These are phyloP conservation scores for Celoporthe dispersa DNA, from an alignment of 2,329 filamentous ascomycete genomes.

Conservation along the genomic window DNA sequence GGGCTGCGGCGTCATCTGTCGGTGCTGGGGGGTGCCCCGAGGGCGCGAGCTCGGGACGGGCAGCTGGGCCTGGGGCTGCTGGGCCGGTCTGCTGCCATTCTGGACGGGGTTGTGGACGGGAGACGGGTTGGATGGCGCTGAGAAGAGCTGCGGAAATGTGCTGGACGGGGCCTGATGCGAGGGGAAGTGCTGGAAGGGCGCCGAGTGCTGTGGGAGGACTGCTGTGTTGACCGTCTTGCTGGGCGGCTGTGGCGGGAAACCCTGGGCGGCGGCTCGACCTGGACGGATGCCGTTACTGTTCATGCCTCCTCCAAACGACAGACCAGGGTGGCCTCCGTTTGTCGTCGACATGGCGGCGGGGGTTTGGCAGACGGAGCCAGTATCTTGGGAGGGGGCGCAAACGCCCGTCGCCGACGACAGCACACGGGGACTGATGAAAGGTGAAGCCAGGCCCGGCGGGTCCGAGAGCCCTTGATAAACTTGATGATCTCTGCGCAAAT, in stretches of 20 bases:
- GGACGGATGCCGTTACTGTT: conserved; percentile 54
- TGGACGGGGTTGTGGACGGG: conserved; percentile 53
- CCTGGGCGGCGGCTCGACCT: conserved; percentile 49
- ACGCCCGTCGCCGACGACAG: conserved; percentile 10
- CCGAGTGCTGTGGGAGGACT: conserved; percentile 55
- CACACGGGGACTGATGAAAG: conserved; percentile 15
- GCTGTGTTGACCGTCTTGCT: conserved; percentile 58
- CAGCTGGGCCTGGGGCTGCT: conserved; percentile 52
- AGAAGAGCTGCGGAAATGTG: conserved; percentile 57
- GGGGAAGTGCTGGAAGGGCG: conserved; percentile 60
- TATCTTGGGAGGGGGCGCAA: conserved; percentile 2
- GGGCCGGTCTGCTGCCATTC: conserved; percentile 46
- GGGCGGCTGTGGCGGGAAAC: conserved; percentile 49
- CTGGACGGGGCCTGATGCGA: conserved; percentile 55
- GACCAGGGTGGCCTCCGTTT: conserved; percentile 55
- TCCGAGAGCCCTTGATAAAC: conserved; percentile 6
- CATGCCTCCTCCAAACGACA: conserved; percentile 48
- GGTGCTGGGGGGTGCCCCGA: conserved; percentile 46
- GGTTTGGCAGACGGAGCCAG: conserved; percentile 11
- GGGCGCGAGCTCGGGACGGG: conserved; percentile 49
- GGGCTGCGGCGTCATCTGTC: conserved; percentile 50
- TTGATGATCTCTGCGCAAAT: conserved; percentile 14
- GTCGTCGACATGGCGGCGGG: conserved; percentile 41
- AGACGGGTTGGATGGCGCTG: conserved; percentile 50
- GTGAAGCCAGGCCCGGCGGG: conserved; percentile 3